Evolutionary conservation across 495 filamentous ascomycete species (phyloP).

Genomic region (Xylaria scruposa): DNA sequence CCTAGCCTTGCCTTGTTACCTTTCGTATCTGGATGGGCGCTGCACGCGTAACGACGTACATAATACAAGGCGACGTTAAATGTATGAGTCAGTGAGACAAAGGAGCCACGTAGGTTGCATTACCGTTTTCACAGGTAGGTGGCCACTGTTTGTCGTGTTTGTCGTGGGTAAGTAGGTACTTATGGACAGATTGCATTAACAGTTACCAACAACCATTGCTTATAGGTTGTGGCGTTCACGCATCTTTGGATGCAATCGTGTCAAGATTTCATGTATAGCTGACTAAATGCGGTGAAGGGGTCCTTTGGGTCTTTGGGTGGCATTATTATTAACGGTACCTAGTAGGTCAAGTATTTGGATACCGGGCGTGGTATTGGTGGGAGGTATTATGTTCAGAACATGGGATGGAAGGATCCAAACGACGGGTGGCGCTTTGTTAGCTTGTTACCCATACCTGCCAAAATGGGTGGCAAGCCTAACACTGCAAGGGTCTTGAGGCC

Average conservation of each 20-base stretch:
- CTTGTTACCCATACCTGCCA: too few species aligned
- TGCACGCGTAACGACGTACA: not conserved
- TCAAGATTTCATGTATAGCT: not conserved
- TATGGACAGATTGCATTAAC: constrained; percentile 9
- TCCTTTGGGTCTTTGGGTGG: not conserved
- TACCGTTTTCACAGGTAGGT: not conserved
- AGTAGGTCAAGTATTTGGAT: not conserved
- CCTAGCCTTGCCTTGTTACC: not conserved
- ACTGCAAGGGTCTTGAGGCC: too few species aligned
- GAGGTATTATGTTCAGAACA: too few species aligned
- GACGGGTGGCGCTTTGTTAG: too few species aligned
- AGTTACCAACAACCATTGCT: not conserved
- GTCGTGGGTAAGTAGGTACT: not conserved
- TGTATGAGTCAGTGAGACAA: constrained; percentile 5
- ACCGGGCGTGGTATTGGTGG: too few species aligned
- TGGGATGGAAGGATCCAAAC: too few species aligned
- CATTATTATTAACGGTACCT: not conserved
- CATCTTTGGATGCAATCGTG: not conserved
- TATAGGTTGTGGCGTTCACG: not conserved
- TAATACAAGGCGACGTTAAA: not conserved
- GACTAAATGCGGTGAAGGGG: constrained; percentile 6
- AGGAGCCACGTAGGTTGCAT: constrained; percentile 21
- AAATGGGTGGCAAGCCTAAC: too few species aligned
- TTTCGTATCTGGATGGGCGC: not conserved
- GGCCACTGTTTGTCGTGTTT: not conserved